Evolutionary conservation across 129 eudicot species (phyloP).

Genomic region (Cynara cardunculus): DNA sequence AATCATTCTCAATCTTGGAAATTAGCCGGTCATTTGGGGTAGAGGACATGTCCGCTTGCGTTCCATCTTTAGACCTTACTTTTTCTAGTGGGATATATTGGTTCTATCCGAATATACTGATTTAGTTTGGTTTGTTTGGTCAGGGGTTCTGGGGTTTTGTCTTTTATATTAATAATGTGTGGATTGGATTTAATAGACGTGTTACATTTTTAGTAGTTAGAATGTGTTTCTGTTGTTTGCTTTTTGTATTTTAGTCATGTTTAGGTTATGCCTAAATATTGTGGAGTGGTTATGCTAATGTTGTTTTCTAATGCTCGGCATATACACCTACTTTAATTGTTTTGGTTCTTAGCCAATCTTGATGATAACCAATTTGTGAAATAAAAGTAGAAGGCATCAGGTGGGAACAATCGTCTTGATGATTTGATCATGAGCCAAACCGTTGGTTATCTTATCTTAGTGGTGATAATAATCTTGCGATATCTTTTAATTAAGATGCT

Average conservation of each 20-base stretch:
- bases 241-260: conserved; percentile 19
- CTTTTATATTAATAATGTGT: neutral
- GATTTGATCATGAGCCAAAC: neutral
- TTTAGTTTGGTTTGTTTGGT: neutral
- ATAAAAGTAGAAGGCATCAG: neutral
- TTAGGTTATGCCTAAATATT: conserved; percentile 32
- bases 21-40: neutral
- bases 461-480: neutral
- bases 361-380: neutral
- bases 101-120: no score
- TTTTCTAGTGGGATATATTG: neutral
- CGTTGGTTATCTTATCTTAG: conserved; percentile 4
- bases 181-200: conserved; percentile 16
- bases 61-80: neutral
- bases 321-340: neutral
- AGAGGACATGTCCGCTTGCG: neutral
- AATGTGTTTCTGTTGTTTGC: conserved; percentile 10
- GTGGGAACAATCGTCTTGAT: neutral
- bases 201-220: conserved; percentile 3
- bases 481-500: neutral
- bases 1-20: neutral
- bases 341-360: neutral
- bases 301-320: conserved; percentile 17
- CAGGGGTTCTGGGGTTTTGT: neutral
- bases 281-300: conserved; percentile 25